phyloP scores from a whole-genome alignment of 306 rosid genomes.

The Vachellia pachyceras region DNA sequence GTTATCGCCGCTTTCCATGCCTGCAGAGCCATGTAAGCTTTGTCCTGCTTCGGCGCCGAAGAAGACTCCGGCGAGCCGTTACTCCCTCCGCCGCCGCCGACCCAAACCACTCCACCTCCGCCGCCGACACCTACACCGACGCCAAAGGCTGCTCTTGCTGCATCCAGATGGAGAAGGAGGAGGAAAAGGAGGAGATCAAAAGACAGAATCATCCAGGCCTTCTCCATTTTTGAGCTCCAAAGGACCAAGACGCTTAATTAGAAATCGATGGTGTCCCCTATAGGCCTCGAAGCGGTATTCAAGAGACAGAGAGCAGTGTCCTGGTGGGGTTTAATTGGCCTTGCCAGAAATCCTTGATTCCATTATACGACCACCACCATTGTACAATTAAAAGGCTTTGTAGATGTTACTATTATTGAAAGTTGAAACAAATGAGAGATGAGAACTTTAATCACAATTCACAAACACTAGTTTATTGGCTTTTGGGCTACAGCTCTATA shows the following conservation, averaged over 20 bases:
- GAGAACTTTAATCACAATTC: background rate
- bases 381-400: background rate
- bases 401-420: too few relatives aligned
- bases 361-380: background rate
- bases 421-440: background rate
- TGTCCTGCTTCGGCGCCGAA: conserved; percentile 44
- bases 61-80: conserved; percentile 52
- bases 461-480: background rate
- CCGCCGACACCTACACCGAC: conserved; percentile 49
- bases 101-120: conserved; percentile 53
- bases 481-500: conserved; percentile 28
- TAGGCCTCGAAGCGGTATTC: conserved; percentile 52
- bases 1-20: conserved; percentile 91
- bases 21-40: conserved; percentile 81
- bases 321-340: conserved; percentile 56
- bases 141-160: conserved; percentile 53
- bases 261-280: conserved; percentile 39
- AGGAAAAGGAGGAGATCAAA: conserved; percentile 36
- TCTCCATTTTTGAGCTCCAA: conserved; percentile 60
- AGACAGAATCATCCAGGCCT: conserved; percentile 48
- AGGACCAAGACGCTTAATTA: conserved; percentile 24
- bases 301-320: conserved; percentile 45
- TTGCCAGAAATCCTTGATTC: background rate
- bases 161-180: conserved; percentile 34
- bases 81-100: conserved; percentile 66